Base-by-base conservation (phyloP, 257 asterid genomes). In the Galeopsis tetrahit region DNA sequence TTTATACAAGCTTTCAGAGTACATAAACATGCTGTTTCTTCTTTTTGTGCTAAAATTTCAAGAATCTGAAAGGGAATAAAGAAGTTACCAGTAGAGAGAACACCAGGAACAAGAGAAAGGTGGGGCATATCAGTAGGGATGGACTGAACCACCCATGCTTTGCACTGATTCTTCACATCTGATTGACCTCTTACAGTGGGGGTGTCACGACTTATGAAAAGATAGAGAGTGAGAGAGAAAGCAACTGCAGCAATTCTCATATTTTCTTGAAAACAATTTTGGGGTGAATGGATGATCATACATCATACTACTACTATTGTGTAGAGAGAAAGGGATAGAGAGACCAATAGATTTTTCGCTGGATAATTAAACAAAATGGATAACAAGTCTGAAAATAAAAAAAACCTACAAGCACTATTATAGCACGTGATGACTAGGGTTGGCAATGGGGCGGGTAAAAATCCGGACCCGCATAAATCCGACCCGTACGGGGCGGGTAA, bases 141-240 rank as follows among this genome's bases (percentile, higher is more conserved):
- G 36, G 96, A 91, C 62, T 91, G 97, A 46, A 91, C 97, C 69
- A 91, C 61, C 97, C 97, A 91, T 8, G 88, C 95, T 80, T 85
- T 88, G 91, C 97, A 91, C 69, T 79, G 74, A 14, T 55, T 17
- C 21, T 52, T 67, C 17, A 48, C 70, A 51, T 70, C 67, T 14
- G 77, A 42, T 32, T 69, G 39, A 68, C 53, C 80, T 66, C 33
- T 62, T 57, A 28, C 6, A 4, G 58, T 40, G 64, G 75, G 77
- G n/a, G n/a, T n/a, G n/a, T 36, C 66, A 17, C 6, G 53, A 11
- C 69, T 65, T 13, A 63, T 62, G 38, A 53, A 55, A 75, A 72
- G 42, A 56, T 5, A 40, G 43, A 76, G 71, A 63, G 60, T 46
- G 40, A 63, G 32, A 62, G 63, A 56, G 34, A 80, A 33, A 68